These are phyloP conservation scores for Suillus spraguei DNA, from an alignment of 768 basidiomycete species.

Conservation along the genomic window DNA sequence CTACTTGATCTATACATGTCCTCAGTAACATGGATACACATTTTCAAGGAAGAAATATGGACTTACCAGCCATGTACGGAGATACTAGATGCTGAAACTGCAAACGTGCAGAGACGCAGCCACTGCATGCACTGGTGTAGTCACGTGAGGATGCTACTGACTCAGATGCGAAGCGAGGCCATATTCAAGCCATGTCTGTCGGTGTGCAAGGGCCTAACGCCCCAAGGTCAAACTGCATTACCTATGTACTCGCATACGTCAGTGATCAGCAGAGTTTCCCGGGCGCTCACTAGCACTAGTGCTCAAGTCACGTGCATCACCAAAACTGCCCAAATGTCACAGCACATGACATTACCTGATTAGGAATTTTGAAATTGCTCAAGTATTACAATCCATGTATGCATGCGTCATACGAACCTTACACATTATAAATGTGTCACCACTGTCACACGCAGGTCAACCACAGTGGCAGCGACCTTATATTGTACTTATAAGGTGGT, in stretches of 20 bases:
- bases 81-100: neutral
- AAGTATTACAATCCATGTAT: neutral
- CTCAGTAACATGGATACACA: neutral
- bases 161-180: neutral
- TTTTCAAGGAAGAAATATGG: too few relatives aligned
- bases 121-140: neutral
- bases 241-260: neutral
- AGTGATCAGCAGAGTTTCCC: neutral
- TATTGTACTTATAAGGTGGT: neutral
- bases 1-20: conserved; percentile 34
- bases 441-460: neutral
- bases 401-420: neutral
- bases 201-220: too few relatives aligned
- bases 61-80: conserved; percentile 4
- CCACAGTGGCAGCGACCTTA: neutral
- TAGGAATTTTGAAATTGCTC: neutral
- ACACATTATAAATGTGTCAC: neutral
- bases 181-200: neutral
- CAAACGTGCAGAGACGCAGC: conserved; percentile 1
- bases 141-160: neutral
- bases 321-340: too few relatives aligned
- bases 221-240: neutral
- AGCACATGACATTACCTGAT: too few relatives aligned
- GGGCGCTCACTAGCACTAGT: neutral
- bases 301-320: neutral